phyloP scores from a whole-genome alignment of 2,329 filamentous ascomycete genomes.

The Akanthomyces dipterigenus region DNA sequence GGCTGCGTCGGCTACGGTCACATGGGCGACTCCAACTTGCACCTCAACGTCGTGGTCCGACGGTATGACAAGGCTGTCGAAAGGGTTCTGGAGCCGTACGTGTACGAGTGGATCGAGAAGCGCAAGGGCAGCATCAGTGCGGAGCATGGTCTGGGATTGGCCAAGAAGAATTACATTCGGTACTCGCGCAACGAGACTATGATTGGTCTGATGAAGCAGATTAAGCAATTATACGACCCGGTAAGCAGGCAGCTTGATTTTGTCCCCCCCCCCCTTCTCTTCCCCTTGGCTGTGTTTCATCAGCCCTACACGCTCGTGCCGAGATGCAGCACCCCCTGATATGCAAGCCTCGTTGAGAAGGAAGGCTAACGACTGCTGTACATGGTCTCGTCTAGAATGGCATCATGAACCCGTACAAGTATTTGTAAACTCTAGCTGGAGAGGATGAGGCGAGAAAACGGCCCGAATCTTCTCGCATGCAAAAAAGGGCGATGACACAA shows the following conservation, averaged over 20 bases:
- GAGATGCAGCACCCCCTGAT: not conserved
- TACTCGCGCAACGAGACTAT: conserved; percentile 87
- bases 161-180: conserved; percentile 92
- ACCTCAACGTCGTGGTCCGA: conserved; percentile 81
- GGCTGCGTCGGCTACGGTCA: conserved; percentile 95
- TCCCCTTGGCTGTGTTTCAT: not conserved
- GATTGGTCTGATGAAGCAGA: conserved; percentile 86
- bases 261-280: not conserved
- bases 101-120: conserved; percentile 94
- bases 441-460: not conserved
- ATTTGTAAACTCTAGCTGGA: conserved; percentile 47
- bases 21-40: conserved; percentile 95
- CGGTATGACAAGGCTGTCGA: conserved; percentile 85
- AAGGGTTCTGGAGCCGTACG: conserved; percentile 81
- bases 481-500: not conserved
- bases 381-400: conserved; percentile 67
- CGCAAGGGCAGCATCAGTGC: conserved; percentile 90
- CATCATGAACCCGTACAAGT: conserved; percentile 99
- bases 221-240: conserved; percentile 91
- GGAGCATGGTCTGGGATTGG: conserved; percentile 87
- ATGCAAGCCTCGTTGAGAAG: not conserved
- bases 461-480: not conserved
- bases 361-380: not conserved
- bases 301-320: not conserved
- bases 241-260: conserved; percentile 46